Percentiles rank a stretch among this genome's conserved stretches.
Evolutionary conservation across 768 basidiomycete species (phyloP).

Genomic region (Termitomyces sp.): DNA sequence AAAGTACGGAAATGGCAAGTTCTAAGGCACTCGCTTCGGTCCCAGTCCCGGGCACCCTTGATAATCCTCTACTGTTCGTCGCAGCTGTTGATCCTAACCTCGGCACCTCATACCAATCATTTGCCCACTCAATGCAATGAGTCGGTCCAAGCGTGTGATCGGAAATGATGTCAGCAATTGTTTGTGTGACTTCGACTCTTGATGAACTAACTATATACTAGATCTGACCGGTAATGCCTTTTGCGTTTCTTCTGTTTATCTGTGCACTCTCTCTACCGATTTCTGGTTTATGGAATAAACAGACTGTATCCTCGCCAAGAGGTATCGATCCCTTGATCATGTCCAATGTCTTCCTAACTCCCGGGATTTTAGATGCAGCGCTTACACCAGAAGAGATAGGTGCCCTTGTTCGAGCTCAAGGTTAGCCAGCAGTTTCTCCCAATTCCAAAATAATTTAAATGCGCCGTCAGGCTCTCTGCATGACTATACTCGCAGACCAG

Average conservation of each 20-base stretch:
- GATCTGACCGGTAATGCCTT: neutral
- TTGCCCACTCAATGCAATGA: too few species aligned
- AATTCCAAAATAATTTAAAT: neutral
- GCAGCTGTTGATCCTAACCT: too few species aligned
- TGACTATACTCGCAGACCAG: slow-evolving; percentile 40
- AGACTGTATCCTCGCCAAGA: neutral
- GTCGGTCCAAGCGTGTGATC: too few species aligned
- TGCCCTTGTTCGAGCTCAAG: slow-evolving; percentile 9
- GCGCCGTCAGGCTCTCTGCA: slow-evolving; percentile 21
- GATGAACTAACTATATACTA: neutral
- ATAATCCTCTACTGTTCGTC: too few species aligned
- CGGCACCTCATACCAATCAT: too few species aligned
- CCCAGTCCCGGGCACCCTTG: too few species aligned
- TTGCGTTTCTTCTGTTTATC: neutral
- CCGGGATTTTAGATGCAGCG: slow-evolving; percentile 1
- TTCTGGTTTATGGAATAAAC: neutral
- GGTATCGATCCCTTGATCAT: slow-evolving; percentile 1
- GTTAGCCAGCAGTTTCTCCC: slow-evolving; percentile 1
- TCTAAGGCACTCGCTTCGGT: too few species aligned
- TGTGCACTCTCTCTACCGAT: neutral
- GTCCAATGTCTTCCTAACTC: neutral
- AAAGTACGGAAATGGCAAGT: too few species aligned
- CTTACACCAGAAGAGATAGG: slow-evolving; percentile 11
- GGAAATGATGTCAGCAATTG: neutral
- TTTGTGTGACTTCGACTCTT: neutral